Base-by-base conservation (phyloP, 208 protist species). In the Crithidia sp. region DNA sequence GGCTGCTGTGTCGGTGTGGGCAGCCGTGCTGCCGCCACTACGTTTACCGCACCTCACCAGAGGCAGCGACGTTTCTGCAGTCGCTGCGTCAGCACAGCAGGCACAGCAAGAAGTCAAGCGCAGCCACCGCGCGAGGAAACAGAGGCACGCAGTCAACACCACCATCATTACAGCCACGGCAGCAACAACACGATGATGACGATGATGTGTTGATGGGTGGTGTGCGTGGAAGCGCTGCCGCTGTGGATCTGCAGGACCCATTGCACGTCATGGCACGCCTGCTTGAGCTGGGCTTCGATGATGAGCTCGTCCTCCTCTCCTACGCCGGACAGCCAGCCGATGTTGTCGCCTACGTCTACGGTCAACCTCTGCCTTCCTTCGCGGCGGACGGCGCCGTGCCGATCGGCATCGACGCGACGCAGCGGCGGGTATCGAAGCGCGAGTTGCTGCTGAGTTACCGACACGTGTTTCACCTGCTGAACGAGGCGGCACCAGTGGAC, bases 381-480 rank as follows among this genome's bases (percentile, higher is more conserved):
- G n/a, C 55, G 14, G 14, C 7, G 8, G 45, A 16, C 8, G 53
- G 44, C 13, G 50, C 36, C 8, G 60, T 10, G 52, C 36, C 39
- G 9, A 13, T 45, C 13, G 57, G 66, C 17, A 63, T 80, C 3
- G 67, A 71, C 9, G 61, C 75, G 58, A 70, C 76, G 65, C 17
- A 47, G 40, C 61, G 71, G 9, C 75, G 65, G 17, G 47, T 77
- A 2, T 65, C 71, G 4, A 93, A 93, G 71, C 57, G 71, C 0
- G 74, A 83, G 9, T 36, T 93, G 9, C 73, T 94, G 10, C 5
- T 67, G 39, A 86, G 79, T 58, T 92, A 94, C 63, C 84, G 89
- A 5, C 72, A 94, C 66, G 87, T 92, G 28, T 94, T 94, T 63
- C 81, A 62, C 16, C 54, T 82, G 9, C 67, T 94, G n/a, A 94